Percentiles rank a stretch among this genome's conserved stretches.
phyloP scores from a whole-genome alignment of 2,329 filamentous ascomycete species.

The Colletotrichum salicis region DNA sequence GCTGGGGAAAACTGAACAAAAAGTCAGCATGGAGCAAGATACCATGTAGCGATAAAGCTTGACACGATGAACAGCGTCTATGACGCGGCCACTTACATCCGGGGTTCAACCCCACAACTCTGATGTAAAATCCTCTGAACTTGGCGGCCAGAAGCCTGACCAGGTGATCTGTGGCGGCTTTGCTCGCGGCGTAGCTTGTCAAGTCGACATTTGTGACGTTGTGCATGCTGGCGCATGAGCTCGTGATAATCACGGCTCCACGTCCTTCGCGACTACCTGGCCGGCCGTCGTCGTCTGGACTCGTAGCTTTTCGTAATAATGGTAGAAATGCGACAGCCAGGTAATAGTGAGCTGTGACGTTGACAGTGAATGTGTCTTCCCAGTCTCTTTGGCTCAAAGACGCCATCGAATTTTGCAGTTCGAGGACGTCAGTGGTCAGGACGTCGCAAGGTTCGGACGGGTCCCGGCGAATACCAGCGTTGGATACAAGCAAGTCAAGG shows the following conservation, averaged over 20 bases:
- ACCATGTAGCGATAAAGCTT: too few species aligned
- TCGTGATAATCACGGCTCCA: conserved; percentile 59
- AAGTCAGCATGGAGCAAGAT: too few species aligned
- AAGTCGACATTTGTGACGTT: conserved; percentile 63
- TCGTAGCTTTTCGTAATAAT: conserved; percentile 53
- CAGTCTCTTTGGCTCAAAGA: conserved; percentile 55
- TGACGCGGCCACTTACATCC: conserved; percentile 41
- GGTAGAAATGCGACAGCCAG: conserved; percentile 57
- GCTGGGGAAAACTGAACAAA: conserved; percentile 43
- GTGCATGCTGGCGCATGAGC: conserved; percentile 63
- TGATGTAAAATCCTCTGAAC: conserved; percentile 49
- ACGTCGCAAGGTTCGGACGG: conserved; percentile 55
- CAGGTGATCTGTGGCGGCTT: conserved; percentile 63
- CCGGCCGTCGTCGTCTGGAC: conserved; percentile 44
- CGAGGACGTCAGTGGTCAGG: conserved; percentile 50
- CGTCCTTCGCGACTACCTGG: conserved; percentile 47
- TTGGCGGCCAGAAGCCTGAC: conserved; percentile 60
- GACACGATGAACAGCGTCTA: too few species aligned
- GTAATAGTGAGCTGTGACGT: conserved; percentile 62
- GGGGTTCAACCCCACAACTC: conserved; percentile 47
- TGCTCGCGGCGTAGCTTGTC: conserved; percentile 62
- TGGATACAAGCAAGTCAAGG: background rate
- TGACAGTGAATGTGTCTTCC: conserved; percentile 57
- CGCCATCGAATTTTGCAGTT: conserved; percentile 59
- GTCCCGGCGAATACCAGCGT: conserved; percentile 11